A percentile compares a stretch with the other conserved stretches of the same genome.
Evolutionary conservation across 257 asterid species (phyloP).

Genomic region (Capsicum chinense): DNA sequence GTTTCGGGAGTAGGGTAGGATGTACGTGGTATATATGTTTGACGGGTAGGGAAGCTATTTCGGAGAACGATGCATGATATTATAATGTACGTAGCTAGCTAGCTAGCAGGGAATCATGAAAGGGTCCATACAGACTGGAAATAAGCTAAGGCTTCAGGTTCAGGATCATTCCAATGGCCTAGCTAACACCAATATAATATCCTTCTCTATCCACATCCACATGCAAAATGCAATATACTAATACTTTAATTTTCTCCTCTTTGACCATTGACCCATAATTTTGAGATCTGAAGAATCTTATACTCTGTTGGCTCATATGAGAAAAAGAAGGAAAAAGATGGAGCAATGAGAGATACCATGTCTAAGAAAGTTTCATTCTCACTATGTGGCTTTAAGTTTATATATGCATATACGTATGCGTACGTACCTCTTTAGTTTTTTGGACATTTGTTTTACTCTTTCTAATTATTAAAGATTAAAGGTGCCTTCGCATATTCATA

Average conservation of each 20-base stretch:
- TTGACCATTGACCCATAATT: background rate
- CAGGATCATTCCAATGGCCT: slow-evolving; percentile 7
- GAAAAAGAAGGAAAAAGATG: background rate
- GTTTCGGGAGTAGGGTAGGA: too few species aligned
- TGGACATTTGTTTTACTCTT: slow-evolving; percentile 1
- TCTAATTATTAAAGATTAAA: background rate
- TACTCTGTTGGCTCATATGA: background rate
- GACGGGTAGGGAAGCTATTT: too few species aligned
- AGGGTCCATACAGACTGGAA: background rate
- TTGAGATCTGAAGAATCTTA: slow-evolving; percentile 19
- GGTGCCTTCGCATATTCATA: slow-evolving; percentile 13
- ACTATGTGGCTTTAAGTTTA: slow-evolving; percentile 8
- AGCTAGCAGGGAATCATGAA: too few species aligned
- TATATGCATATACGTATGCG: background rate
- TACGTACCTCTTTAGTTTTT: background rate
- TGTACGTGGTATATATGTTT: too few species aligned
- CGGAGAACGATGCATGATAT: too few species aligned
- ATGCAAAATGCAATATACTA: background rate
- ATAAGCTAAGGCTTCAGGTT: background rate
- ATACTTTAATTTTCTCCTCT: background rate
- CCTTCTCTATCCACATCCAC: background rate
- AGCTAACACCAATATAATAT: background rate
- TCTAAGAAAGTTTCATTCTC: slow-evolving; percentile 16
- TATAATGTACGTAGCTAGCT: too few species aligned
- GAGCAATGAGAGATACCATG: background rate